Base-by-base conservation (phyloP, 257 asterid species). In the Nyctanthes arbortristis region DNA sequence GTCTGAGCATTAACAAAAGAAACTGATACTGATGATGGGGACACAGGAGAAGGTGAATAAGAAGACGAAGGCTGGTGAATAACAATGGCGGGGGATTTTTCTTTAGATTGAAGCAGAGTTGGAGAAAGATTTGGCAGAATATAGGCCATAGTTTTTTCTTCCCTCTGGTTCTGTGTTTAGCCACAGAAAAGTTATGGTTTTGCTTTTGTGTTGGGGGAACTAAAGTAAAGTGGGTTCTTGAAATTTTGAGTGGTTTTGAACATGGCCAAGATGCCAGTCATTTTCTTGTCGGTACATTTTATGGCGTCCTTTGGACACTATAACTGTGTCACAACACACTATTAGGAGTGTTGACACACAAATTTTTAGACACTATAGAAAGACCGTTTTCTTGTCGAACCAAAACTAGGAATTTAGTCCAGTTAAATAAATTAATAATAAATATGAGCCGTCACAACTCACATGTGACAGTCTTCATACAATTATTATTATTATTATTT, bases 91-190 rank as follows among this genome's bases (percentile, higher is more conserved):
- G 80, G 73, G 64, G 74, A 45, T 77, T 70, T 84, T 74, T 80
- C 88, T 67, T 82, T 84, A 56, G 80, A 68, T 61, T 77, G 85
- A 66, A 74, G 77, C 32, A 79, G 74, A 16, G 83, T 76, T 67
- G 86, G 87, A 40, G 95, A 77, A 43, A 87, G 84, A 77, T 84
- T 87, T 72, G 92, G 95, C 69, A 89, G 86, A 80, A 81, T 84
- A 67, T 85, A 84, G 29, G 96, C 95, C 96, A 85, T 85, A 71
- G 60, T 63, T 70, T 70, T 5, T 49, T 36, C 16, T 5, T 36
- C 37, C 55, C 24, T 55, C 34, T 43, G 28, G 67, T 30, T 40
- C 56, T 47, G 57, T 31, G 24, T 12, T 35, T 35, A 31, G 36
- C 12, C 36, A 57, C 30, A 36, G 54, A n/a, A n/a, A 16, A 60